These are phyloP conservation scores for Dillenia turbinata DNA, from an alignment of 164 flowering plant genomes.

Conservation along the genomic window DNA sequence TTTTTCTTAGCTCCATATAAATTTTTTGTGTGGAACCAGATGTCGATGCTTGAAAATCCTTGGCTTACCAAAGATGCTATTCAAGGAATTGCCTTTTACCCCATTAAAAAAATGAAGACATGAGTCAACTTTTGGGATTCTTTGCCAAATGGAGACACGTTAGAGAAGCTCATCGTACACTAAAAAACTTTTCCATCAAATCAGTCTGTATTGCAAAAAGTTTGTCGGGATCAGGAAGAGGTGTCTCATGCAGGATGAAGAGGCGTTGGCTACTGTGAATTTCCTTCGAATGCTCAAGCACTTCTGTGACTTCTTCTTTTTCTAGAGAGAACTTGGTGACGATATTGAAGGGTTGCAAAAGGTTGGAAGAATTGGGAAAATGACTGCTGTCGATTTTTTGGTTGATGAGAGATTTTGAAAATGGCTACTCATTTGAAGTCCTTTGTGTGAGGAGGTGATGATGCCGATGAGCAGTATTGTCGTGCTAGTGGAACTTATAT, in stretches of 20 bases:
- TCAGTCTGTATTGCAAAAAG: constrained; percentile 10
- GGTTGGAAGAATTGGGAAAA: constrained; percentile 5
- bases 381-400: constrained; percentile 2
- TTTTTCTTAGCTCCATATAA: not conserved
- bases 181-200: not conserved
- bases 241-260: constrained; percentile 2
- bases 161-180: not conserved
- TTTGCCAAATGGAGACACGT: not conserved
- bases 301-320: constrained; percentile 1
- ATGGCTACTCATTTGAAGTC: not conserved
- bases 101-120: not conserved
- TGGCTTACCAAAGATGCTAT: not conserved
- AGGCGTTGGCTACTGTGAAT: constrained; percentile 5
- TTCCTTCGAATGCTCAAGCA: constrained; percentile 5
- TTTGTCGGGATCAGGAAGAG: constrained; percentile 2
- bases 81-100: not conserved
- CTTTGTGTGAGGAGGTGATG: constrained; percentile 4
- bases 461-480: not conserved
- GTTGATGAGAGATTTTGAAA: constrained; percentile 11
- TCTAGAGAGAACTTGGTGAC: not conserved
- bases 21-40: not conserved
- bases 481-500: not conserved
- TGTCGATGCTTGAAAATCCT: constrained; percentile 1
- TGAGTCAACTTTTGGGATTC: not conserved
- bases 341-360: constrained; percentile 14